Evolutionary conservation across 2,329 filamentous ascomycete genomes (phyloP), one percentile per base, ranked within the genome.

Genomic region (Trichoderma hamatum): DNA sequence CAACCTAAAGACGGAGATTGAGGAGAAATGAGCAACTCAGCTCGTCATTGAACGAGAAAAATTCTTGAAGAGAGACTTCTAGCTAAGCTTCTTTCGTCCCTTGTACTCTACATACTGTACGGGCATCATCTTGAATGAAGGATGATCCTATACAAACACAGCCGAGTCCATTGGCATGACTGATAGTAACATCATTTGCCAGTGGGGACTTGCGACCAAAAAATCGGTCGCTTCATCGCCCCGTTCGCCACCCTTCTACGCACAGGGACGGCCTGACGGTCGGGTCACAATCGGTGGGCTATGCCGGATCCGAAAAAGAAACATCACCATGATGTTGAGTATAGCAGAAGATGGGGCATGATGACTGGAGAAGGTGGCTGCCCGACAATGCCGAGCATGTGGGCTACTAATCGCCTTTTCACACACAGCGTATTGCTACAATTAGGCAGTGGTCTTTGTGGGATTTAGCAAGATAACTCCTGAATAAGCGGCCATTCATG

Each of bases 161-260:
- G 24, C 10, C n/a, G 61, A 54, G 19, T 30, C 30, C 13, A 43
- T 55, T 10, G 4, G 24, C 32, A 54, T 34, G 43, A 19, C 32
- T 21, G 21, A 49, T 49, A n/a, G 54, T n/a, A 64, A 16, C 54
- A n/a, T 19, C n/a, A 49, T 28, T 66, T 30, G 21, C 11, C 7
- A 26, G 28, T 36, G 64, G 54, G 26, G 34, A 49, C 26, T 24
- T 36, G 16, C 21, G 54, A 10, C 24, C 19, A 16, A 49, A 64
- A 21, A 67, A 11, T 21, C 26, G 54, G 39, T 36, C 54, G 26
- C 54, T 51, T 16, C 39, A 26, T 58, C 14, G 64, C 64, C 52
- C 54, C 64, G 21, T 67, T 67, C 64, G 64, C 39, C 64, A 51
- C 64, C 14, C 7, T 21, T 19, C 54, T 14, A 28, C 19, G 32